Evolutionary conservation across 2,329 filamentous ascomycete species (phyloP).

Genomic region (Tolypocladium capitatum): DNA sequence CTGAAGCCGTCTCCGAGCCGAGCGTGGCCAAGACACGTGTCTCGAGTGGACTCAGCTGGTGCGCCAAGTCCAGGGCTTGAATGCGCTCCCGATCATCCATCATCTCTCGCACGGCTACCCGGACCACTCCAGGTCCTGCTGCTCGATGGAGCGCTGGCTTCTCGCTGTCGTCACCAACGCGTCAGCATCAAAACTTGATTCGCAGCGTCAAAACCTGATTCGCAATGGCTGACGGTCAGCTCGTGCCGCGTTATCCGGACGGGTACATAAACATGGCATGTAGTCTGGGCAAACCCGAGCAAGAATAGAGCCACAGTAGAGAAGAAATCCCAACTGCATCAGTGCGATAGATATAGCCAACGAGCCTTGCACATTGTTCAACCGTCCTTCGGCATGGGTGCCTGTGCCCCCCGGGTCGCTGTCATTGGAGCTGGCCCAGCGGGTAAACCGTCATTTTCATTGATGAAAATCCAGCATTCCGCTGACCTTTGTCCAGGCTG

Average conservation of each 20-base stretch:
- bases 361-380: background rate
- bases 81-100: background rate
- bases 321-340: too few relatives aligned
- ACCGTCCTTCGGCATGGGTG: background rate
- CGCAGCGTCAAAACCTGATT: too few relatives aligned
- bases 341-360: background rate
- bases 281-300: too few relatives aligned
- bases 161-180: too few relatives aligned
- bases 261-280: background rate
- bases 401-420: background rate
- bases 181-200: background rate
- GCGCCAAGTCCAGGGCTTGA: background rate
- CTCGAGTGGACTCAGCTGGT: too few relatives aligned
- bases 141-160: too few relatives aligned
- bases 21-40: too few relatives aligned
- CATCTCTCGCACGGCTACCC: background rate
- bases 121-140: too few relatives aligned
- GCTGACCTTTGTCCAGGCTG: constrained; percentile 8
- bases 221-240: background rate
- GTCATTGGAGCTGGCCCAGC: background rate
- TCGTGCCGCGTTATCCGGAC: background rate
- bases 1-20: background rate
- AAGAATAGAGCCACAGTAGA: background rate
- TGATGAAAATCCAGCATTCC: too few relatives aligned
- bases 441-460: background rate